phyloP scores from a whole-genome alignment of 179 eudicot genomes.

The Gypsophila paniculata region DNA sequence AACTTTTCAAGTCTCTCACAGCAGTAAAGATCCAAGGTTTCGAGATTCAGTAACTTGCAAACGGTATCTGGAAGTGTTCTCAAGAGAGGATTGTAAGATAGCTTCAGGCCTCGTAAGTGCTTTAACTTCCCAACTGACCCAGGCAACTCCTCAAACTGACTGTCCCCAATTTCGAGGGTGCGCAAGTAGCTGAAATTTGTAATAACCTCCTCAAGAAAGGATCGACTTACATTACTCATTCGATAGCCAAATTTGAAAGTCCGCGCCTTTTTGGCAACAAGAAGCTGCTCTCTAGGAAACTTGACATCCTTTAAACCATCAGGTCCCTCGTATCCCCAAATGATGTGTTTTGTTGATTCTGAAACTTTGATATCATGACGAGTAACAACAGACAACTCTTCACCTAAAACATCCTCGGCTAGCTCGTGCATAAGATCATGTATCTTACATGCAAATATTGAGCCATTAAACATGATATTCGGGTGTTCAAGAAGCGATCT shows the following conservation, averaged over 20 bases:
- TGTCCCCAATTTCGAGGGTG: slow-evolving; percentile 20
- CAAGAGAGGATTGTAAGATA: slow-evolving; percentile 26
- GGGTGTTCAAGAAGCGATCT: slow-evolving; percentile 27
- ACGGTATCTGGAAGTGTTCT: slow-evolving; percentile 38
- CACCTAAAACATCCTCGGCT: slow-evolving; percentile 34
- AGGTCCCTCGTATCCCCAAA: slow-evolving; percentile 25
- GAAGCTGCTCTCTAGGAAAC: slow-evolving; percentile 23
- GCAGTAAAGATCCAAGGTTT: slow-evolving; percentile 35
- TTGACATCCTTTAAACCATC: slow-evolving; percentile 11
- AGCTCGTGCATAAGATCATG: slow-evolving; percentile 46
- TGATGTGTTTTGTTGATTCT: slow-evolving; percentile 28
- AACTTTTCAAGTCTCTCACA: slow-evolving; percentile 35
- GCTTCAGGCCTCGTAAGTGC: slow-evolving; percentile 38
- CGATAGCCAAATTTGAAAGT: slow-evolving; percentile 26
- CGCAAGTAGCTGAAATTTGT: slow-evolving; percentile 30
- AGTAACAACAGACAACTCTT: slow-evolving; percentile 26
- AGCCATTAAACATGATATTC: slow-evolving; percentile 22
- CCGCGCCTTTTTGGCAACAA: slow-evolving; percentile 29
- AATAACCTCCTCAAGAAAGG: slow-evolving; percentile 27
- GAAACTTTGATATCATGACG: slow-evolving; percentile 17
- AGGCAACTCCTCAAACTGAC: slow-evolving; percentile 41
- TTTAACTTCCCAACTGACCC: slow-evolving; percentile 37
- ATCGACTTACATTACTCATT: slow-evolving; percentile 22
- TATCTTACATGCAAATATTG: slow-evolving; percentile 35
- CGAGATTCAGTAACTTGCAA: slow-evolving; percentile 40